These are phyloP conservation scores for Nicotiana paniculata DNA, from an alignment of 257 asterid genomes.

Conservation along the genomic window DNA sequence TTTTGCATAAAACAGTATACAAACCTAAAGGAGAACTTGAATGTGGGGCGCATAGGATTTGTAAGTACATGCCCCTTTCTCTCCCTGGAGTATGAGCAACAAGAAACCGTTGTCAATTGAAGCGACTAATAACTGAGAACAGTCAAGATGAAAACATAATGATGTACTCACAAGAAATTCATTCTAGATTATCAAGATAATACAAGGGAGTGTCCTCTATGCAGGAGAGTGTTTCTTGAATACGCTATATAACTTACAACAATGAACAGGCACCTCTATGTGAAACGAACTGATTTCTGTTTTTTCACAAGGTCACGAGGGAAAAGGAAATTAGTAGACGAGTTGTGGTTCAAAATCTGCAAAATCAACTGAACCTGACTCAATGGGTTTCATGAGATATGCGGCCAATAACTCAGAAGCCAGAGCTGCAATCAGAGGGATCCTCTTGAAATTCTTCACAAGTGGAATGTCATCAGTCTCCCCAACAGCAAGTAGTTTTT, in stretches of 20 bases:
- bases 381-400: constrained; percentile 92
- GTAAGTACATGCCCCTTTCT: too few relatives aligned
- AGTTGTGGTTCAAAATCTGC: constrained; percentile 85
- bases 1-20: neutral
- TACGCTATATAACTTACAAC: constrained; percentile 5
- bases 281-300: neutral
- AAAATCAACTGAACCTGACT: constrained; percentile 88
- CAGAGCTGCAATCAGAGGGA: constrained; percentile 80
- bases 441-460: constrained; percentile 85
- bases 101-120: neutral
- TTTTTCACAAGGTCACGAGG: neutral
- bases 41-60: neutral
- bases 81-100: too few relatives aligned
- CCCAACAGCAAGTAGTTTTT: constrained; percentile 57
- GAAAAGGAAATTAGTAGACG: constrained; percentile 36
- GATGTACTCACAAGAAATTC: neutral
- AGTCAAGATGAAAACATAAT: neutral
- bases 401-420: constrained; percentile 81
- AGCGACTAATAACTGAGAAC: neutral
- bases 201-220: constrained; percentile 10
- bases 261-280: neutral
- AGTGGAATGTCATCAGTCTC: constrained; percentile 56
- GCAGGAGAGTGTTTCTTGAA: constrained; percentile 2
- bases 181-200: constrained; percentile 6
- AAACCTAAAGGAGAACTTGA: neutral